A percentile compares a stretch with the other conserved stretches of the same genome.
Conservation (phyloP, 768 basidiomycete genomes). For the Boletus reticulatus region DNA sequence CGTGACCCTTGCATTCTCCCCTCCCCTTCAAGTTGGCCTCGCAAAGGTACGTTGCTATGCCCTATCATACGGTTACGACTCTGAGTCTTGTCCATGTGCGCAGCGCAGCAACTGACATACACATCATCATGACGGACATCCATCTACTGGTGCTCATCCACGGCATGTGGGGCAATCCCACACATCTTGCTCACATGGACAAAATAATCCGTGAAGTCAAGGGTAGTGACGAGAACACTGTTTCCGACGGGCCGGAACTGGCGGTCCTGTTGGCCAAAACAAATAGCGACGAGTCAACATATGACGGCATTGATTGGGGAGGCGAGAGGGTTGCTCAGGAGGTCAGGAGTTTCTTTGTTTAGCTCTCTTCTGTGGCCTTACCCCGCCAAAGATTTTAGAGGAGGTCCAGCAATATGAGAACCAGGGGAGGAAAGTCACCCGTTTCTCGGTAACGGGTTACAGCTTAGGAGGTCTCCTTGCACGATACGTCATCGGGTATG, state of each 20-base stretch:
- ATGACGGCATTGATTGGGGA: conserved; percentile 85
- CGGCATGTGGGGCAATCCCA: conserved; percentile 82
- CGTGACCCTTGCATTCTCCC: not conserved
- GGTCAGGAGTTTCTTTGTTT: conserved; percentile 38
- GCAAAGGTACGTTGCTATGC: conserved; percentile 1
- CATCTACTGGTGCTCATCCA: conserved; percentile 48
- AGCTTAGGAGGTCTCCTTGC: conserved; percentile 79
- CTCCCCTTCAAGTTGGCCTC: not conserved
- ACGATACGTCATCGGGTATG: conserved; percentile 72
- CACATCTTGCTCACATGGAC: conserved; percentile 58
- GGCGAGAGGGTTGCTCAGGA: conserved; percentile 79
- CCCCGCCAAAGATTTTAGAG: conserved; percentile 46
- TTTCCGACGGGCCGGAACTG: conserved; percentile 41
- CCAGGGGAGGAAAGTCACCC: conserved; percentile 56
- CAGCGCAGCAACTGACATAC: conserved; percentile 3
- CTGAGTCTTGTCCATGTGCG: not conserved
- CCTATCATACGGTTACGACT: not conserved
- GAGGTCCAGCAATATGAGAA: conserved; percentile 52
- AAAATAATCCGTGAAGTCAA: conserved; percentile 51
- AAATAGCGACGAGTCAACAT: conserved; percentile 65
- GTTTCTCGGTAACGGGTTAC: conserved; percentile 78
- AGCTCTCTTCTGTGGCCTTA: conserved; percentile 1
- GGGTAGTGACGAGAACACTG: conserved; percentile 18
- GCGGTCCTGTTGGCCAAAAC: conserved; percentile 64
- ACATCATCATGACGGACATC: conserved; percentile 26